These are phyloP conservation scores for Citrullus colocynthis DNA, from an alignment of 306 rosid genomes.

Conservation along the genomic window DNA sequence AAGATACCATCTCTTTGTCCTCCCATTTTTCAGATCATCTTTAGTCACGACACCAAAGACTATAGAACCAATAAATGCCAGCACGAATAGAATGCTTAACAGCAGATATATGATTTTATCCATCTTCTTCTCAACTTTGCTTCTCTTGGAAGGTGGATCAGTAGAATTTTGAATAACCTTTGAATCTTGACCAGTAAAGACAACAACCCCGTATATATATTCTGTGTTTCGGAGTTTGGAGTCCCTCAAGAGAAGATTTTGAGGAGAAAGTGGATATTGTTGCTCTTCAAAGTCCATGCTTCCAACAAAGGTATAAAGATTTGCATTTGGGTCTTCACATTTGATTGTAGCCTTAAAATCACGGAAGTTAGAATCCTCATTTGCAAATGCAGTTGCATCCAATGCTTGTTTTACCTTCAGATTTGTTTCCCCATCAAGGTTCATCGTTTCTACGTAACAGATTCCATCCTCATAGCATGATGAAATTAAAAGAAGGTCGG, in stretches of 20 bases:
- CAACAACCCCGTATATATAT: conserved; percentile 61
- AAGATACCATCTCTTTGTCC: conserved; percentile 78
- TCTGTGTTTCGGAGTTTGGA: conserved; percentile 95
- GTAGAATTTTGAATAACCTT: conserved; percentile 91
- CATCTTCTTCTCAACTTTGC: conserved; percentile 89
- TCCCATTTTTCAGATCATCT: conserved; percentile 51
- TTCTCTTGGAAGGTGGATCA: conserved; percentile 86
- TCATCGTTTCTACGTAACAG: conserved; percentile 97
- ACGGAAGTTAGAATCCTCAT: conserved; percentile 31
- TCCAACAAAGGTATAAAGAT: conserved; percentile 78
- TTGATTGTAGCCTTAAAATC: conserved; percentile 55
- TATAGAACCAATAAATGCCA: conserved; percentile 75
- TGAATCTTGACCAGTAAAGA: conserved; percentile 81
- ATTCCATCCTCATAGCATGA: conserved; percentile 82
- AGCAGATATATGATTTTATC: conserved; percentile 76
- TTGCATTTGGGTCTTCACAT: conserved; percentile 95
- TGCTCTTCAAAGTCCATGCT: conserved; percentile 54
- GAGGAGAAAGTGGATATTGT: conserved; percentile 59
- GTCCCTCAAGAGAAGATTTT: conserved; percentile 85
- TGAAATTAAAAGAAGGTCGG: conserved; percentile 81
- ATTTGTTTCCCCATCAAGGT: conserved; percentile 96
- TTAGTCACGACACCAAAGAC: conserved; percentile 62
- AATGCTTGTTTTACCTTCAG: conserved; percentile 75
- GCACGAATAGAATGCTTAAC: conserved; percentile 45
- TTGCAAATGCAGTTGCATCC: conserved; percentile 53